Evolutionary conservation across 768 basidiomycete genomes (phyloP).

Genomic region (Scleroderma bovista): DNA sequence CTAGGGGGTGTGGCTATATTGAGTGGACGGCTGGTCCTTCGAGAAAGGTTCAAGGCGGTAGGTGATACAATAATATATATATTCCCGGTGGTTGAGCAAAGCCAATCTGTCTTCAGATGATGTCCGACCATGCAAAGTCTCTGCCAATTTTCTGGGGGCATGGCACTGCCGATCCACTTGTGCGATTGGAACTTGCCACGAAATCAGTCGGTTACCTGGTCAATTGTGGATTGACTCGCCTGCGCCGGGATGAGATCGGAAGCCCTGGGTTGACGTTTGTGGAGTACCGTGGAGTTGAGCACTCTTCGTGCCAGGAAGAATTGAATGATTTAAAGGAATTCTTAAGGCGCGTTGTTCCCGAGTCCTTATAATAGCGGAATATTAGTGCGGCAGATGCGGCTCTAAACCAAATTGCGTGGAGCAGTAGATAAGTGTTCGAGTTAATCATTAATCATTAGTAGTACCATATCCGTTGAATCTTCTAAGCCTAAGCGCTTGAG

Average conservation of each 20-base stretch:
- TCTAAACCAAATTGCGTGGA: no score
- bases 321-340: constrained; percentile 60
- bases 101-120: constrained; percentile 46
- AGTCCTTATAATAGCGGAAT: no score
- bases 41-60: constrained; percentile 57
- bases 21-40: constrained; percentile 71
- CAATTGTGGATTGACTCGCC: constrained; percentile 38
- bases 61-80: constrained; percentile 19
- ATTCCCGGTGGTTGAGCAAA: not conserved
- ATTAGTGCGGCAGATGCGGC: no score
- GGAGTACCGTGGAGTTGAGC: constrained; percentile 56
- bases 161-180: constrained; percentile 66
- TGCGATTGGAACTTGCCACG: constrained; percentile 47
- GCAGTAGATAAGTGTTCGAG: no score
- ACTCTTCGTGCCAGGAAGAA: constrained; percentile 56
- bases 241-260: constrained; percentile 1
- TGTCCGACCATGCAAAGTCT: constrained; percentile 48
- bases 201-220: constrained; percentile 53
- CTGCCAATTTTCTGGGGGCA: constrained; percentile 83
- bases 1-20: constrained; percentile 63
- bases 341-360: constrained; percentile 54
- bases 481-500: no score
- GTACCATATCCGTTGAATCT: no score
- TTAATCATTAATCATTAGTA: no score
- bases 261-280: constrained; percentile 53